A percentile compares a stretch with the other conserved stretches of the same genome.
Evolutionary conservation across 2,329 filamentous ascomycete species (phyloP).

Genomic region (Fusarium sp.): DNA sequence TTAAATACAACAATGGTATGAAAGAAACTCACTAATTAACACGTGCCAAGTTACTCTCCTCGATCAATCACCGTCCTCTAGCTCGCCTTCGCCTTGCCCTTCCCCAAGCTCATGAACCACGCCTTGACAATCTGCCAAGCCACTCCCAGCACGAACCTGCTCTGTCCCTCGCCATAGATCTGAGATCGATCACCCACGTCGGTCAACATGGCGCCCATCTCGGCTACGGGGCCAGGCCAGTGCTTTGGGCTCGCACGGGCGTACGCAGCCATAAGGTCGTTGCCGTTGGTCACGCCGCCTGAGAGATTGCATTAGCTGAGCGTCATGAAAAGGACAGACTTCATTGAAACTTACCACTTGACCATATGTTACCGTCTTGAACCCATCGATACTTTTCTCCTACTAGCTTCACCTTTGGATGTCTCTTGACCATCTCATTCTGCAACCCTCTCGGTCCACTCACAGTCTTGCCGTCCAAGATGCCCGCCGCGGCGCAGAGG

Average conservation of each 20-base stretch:
- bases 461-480: constrained; percentile 58
- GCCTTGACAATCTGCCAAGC: constrained; percentile 54
- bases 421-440: constrained; percentile 52
- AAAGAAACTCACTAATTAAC: background rate
- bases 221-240: constrained; percentile 58
- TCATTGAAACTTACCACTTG: constrained; percentile 57
- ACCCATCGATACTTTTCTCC: constrained; percentile 63
- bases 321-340: background rate
- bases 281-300: constrained; percentile 69
- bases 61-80: background rate
- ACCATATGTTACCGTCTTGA: constrained; percentile 67
- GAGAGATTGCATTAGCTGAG: background rate
- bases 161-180: constrained; percentile 55
- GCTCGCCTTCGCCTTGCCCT: background rate
- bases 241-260: constrained; percentile 55
- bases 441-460: constrained; percentile 62
- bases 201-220: constrained; percentile 57
- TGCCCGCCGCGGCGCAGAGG: constrained; percentile 61
- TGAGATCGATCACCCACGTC: constrained; percentile 63
- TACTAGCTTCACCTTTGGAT: constrained; percentile 55
- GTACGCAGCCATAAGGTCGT: constrained; percentile 67
- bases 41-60: background rate
- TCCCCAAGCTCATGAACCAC: constrained; percentile 33
- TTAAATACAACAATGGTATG: background rate
- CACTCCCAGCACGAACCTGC: constrained; percentile 48